These are phyloP conservation scores for Xylariaceae sp. DNA, from an alignment of 2,329 filamentous ascomycete genomes.

Conservation along the genomic window DNA sequence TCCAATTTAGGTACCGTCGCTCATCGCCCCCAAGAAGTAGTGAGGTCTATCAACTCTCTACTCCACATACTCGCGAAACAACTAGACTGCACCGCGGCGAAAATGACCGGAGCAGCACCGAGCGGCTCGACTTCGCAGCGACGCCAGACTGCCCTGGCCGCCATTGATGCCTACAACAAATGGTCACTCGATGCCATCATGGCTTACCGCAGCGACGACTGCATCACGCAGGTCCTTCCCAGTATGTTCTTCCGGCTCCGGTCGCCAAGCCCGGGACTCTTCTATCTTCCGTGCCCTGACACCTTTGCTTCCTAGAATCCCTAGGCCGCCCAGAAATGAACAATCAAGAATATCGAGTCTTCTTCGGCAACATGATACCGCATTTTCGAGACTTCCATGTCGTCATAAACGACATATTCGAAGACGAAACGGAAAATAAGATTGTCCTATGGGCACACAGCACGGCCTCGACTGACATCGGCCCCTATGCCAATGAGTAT, in stretches of 20 bases:
- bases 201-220: constrained; percentile 6
- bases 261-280: background rate
- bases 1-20: too few species aligned
- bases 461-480: constrained; percentile 12
- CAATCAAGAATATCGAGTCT: constrained; percentile 6
- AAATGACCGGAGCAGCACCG: background rate
- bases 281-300: background rate
- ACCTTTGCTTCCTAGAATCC: constrained; percentile 2
- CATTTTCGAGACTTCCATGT: constrained; percentile 6
- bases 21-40: too few species aligned
- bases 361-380: constrained; percentile 3
- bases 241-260: constrained; percentile 1
- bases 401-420: constrained; percentile 8
- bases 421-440: constrained; percentile 17
- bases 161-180: constrained; percentile 10
- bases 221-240: constrained; percentile 6
- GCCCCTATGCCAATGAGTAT: constrained; percentile 19
- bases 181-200: constrained; percentile 8
- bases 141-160: constrained; percentile 7
- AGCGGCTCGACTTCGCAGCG: background rate
- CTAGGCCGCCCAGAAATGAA: constrained; percentile 7
- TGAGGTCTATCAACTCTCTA: too few species aligned
- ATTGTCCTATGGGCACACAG: constrained; percentile 13
- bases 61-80: too few species aligned
- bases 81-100: too few species aligned